phyloP scores from a whole-genome alignment of 2,329 filamentous ascomycete genomes.

The Fusarium sp. region DNA sequence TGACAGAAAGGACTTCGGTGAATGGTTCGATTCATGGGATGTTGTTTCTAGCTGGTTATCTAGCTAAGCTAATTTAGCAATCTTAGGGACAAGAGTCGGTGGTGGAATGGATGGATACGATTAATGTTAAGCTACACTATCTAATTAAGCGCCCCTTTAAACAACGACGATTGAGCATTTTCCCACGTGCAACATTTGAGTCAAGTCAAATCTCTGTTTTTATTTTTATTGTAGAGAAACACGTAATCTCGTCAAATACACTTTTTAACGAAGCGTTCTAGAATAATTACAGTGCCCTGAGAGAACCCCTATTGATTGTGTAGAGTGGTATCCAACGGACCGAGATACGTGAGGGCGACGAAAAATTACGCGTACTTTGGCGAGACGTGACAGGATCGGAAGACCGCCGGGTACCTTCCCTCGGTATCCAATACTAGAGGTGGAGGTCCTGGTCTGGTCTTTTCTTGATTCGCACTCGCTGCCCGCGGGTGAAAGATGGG shows the following conservation, averaged over 20 bases:
- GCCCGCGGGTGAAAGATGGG: background rate
- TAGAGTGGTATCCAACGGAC: background rate
- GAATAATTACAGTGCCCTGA: background rate
- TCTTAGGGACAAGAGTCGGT: background rate
- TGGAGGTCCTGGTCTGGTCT: background rate
- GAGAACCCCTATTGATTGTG: background rate
- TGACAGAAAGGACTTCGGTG: background rate
- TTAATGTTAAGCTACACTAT: background rate
- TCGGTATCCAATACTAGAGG: background rate
- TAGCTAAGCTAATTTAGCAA: background rate
- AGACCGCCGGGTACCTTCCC: background rate
- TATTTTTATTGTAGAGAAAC: background rate
- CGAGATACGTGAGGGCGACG: background rate
- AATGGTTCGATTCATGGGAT: constrained; percentile 21
- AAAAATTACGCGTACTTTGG: constrained; percentile 3
- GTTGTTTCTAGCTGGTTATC: background rate
- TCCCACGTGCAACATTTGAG: background rate
- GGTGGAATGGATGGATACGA: background rate
- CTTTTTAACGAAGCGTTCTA: background rate
- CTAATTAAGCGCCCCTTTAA: background rate
- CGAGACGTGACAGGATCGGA: background rate
- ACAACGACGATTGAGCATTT: background rate
- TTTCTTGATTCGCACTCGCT: constrained; percentile 4
- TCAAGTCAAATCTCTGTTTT: background rate
- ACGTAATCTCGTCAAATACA: background rate